Base-by-base conservation (phyloP, 768 basidiomycete species). In the Amylocystis lapponica region DNA sequence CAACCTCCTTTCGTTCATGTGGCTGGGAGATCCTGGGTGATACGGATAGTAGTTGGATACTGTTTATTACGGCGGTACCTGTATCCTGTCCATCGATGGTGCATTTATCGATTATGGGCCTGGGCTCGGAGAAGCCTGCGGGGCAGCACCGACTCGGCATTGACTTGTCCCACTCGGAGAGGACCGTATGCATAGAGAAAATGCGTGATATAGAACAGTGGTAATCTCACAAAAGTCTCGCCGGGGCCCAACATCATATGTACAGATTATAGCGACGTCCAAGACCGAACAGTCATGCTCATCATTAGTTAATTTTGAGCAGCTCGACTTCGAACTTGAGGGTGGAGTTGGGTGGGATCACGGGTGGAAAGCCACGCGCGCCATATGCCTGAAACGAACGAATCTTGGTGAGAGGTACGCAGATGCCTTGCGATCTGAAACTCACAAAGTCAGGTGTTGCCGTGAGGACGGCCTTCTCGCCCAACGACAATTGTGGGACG, bases 321-420 rank as follows among this genome's bases (percentile, higher is more conserved):
- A 94, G 71, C 66, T 93, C 86, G 40, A 94, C 86, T 65, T 90
- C 87, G 57, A 93, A 93, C 48, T 65, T 72, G 61, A 94, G 74
- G 11, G 75, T 79, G 4, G 86, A 60, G 59, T 91, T 81, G 52
- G 83, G 59, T 11, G 88, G 88, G 62, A 92, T 92, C 48, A 85
- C 69, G 16, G 85, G 85, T 8, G 81, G 79, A 65, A 83, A 89
- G 7, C 90, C 89, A 16, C 81, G 74, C 20, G 63, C 17, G 12
- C 87, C 88, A 50, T 90, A 89, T 36, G 71, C 86, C 85, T 89
- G 50, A 23, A 35, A 20, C 13, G 49, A 25, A 33, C 3, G 12
- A 45, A 20, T 17, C 35, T 34, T 32, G 34, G 35, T 39, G 42
- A 41, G 39, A 47, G 46, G 45, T 16, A 44, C 33, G 29, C 8